These are phyloP conservation scores for Murraya paniculata DNA, from an alignment of 345 rosid genomes.

Conservation along the genomic window DNA sequence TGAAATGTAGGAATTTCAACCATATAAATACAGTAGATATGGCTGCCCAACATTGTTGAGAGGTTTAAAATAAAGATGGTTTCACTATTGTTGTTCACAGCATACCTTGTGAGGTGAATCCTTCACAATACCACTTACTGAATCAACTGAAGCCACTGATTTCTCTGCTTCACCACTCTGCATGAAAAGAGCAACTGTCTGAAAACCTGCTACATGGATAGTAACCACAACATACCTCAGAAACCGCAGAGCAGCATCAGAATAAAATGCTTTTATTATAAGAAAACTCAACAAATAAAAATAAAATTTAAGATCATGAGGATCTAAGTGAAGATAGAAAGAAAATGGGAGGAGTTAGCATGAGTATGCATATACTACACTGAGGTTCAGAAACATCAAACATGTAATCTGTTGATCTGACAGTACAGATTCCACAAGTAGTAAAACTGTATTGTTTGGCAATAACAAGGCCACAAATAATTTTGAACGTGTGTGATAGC, in stretches of 20 bases:
- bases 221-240: conserved; percentile 88
- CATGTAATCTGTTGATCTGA: neutral
- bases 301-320: neutral
- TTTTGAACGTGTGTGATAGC: neutral
- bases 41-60: neutral
- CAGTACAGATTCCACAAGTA: neutral
- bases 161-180: conserved; percentile 79
- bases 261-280: conserved; percentile 1
- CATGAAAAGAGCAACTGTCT: conserved; percentile 99
- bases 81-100: neutral
- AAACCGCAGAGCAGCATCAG: conserved; percentile 38
- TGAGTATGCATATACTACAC: neutral
- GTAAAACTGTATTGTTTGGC: neutral
- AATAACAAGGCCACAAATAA: neutral
- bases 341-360: neutral
- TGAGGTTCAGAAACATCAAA: neutral
- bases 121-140: conserved; percentile 46
- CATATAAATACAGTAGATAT: neutral
- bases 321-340: neutral
- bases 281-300: neutral
- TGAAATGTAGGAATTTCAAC: neutral
- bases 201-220: conserved; percentile 94
- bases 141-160: conserved; percentile 39
- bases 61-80: neutral
- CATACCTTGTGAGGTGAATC: conserved; percentile 81